phyloP scores from a whole-genome alignment of 2,329 filamentous ascomycete species.

The Samsoniella hepiali region DNA sequence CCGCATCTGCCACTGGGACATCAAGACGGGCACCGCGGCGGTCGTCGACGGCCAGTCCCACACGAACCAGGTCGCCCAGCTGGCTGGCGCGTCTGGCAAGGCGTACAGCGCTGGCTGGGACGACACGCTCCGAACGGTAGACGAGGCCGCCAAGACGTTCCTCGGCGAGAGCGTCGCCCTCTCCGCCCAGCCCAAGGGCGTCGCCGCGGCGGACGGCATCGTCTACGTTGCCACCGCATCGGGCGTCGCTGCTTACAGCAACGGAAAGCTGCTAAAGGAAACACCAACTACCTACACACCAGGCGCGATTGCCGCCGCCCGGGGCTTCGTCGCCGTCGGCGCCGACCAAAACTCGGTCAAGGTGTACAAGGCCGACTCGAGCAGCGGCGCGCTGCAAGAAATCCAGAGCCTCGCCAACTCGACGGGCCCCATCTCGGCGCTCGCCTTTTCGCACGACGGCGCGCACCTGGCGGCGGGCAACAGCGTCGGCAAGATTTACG shows the following conservation, averaged over 20 bases:
- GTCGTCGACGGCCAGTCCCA: slow-evolving; percentile 77
- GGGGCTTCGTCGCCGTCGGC: slow-evolving; percentile 70
- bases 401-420: slow-evolving; percentile 61
- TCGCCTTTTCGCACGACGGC: slow-evolving; percentile 82
- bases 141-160: slow-evolving; percentile 72
- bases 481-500: slow-evolving; percentile 80
- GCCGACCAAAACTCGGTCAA: slow-evolving; percentile 69
- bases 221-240: slow-evolving; percentile 57
- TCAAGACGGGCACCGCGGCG: slow-evolving; percentile 63
- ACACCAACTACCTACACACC: slow-evolving; percentile 61
- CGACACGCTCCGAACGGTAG: slow-evolving; percentile 78
- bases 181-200: slow-evolving; percentile 74
- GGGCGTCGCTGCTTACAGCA: slow-evolving; percentile 52
- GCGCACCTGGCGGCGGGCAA: slow-evolving; percentile 77
- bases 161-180: slow-evolving; percentile 65
- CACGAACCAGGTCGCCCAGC: slow-evolving; percentile 79
- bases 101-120: slow-evolving; percentile 94
- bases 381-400: slow-evolving; percentile 52
- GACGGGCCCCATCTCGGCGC: slow-evolving; percentile 68
- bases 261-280: slow-evolving; percentile 58
- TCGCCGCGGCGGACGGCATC: slow-evolving; percentile 52
- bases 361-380: slow-evolving; percentile 61
- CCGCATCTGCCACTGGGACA: slow-evolving; percentile 79
- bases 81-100: slow-evolving; percentile 59
- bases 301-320: slow-evolving; percentile 68